Evolutionary conservation across 495 filamentous ascomycete species (phyloP), one percentile per base, ranked within the genome.

Genomic region (Aspergillus baeticus): DNA sequence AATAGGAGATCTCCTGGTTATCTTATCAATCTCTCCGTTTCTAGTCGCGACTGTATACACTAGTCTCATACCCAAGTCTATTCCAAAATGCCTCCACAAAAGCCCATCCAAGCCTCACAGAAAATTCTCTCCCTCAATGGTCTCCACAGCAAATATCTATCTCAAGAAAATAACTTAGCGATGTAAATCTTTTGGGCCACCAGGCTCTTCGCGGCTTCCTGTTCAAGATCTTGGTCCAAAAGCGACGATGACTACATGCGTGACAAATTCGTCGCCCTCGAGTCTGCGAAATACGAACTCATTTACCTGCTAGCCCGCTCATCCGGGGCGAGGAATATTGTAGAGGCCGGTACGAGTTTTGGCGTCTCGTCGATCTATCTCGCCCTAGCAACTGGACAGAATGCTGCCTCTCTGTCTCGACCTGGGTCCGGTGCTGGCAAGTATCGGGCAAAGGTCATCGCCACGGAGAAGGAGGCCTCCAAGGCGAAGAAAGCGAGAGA

Each of bases 361-460:
- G 82, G 83, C 11, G 81, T 86, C 2, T 80, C 76, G 46, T 84
- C 81, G 0, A 85, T 86, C 54, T 84, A 85, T 48, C 75, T 85
- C 17, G 80, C 80, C 1, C 64, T 85, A 2, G 83, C 81, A 1
- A 75, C 83, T 13, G 70, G 67, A 3, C 65, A 74, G 42, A 71
- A 60, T 23, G 54, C 44, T 1, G 26, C 26, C 26, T 29, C 26
- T 8, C 26, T 29, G 26, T 8, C 26, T 29, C 26, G 26, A 8
- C 8, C 42, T 21, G 23, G 22, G 17, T 14, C 42, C 8, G 26
- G 42, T 21, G 22, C n/a, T 22, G 14, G 14, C 2, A 45, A 22
- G 38, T n/a, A 31, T 22, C 17, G 26, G 26, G 77, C 74, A 2
- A 74, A 64, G 39, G 80, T 85, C 0, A 78, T 86, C 52, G 83